Evolutionary conservation across 2,329 filamentous ascomycete genomes (phyloP).

Genomic region (Dichotomopilus funicola): DNA sequence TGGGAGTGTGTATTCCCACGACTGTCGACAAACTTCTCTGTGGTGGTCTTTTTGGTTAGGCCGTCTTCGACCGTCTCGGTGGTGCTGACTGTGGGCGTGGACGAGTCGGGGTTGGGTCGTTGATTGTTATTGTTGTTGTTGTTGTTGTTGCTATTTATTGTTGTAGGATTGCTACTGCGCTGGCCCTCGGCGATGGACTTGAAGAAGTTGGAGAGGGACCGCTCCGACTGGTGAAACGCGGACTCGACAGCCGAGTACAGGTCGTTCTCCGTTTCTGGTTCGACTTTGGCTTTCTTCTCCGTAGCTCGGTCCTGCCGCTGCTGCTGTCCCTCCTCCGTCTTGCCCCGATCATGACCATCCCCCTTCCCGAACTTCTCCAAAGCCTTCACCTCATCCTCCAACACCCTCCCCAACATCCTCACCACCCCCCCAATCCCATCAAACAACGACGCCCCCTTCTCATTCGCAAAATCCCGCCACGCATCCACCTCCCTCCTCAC

Average conservation of each 20-base stretch:
- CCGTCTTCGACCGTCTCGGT: constrained; percentile 14
- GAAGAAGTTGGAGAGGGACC: constrained; percentile 37
- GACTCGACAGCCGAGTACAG: constrained; percentile 36
- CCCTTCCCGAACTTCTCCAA: neutral
- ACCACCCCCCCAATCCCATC: constrained; percentile 5
- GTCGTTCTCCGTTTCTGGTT: constrained; percentile 35
- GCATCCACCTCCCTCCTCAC: constrained; percentile 4
- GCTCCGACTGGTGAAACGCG: constrained; percentile 32
- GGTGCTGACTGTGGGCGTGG: constrained; percentile 8
- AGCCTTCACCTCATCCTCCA: constrained; percentile 13
- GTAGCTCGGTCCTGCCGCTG: neutral
- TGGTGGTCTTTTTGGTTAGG: constrained; percentile 31
- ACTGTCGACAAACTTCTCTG: constrained; percentile 38
- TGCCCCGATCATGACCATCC: too few species aligned
- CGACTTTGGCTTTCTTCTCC: neutral
- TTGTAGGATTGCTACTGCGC: neutral
- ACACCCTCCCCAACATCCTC: constrained; percentile 8
- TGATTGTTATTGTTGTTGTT: too few species aligned
- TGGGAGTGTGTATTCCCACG: constrained; percentile 39
- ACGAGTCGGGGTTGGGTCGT: constrained; percentile 4
- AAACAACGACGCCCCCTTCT: neutral
- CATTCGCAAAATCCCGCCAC: neutral
- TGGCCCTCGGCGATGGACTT: constrained; percentile 28
- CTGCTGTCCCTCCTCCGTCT: too few species aligned
- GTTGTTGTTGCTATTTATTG: too few species aligned